Evolutionary conservation across 805 yeast genomes (phyloP).

Genomic region (Yarrowia porcina): DNA sequence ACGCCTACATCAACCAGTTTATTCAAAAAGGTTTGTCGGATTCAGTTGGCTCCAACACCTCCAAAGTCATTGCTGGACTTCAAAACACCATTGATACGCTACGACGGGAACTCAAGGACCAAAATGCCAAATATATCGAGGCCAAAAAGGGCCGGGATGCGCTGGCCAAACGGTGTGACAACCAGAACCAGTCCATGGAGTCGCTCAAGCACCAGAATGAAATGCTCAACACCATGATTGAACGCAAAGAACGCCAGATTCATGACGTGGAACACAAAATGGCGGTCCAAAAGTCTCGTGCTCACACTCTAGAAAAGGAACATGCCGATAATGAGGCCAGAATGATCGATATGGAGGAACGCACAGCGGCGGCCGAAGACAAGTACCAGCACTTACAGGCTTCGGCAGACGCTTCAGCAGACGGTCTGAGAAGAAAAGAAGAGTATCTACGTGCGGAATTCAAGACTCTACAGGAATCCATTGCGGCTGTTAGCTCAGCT

Average conservation of each 20-base stretch:
- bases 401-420: constrained; percentile 51
- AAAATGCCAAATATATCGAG: constrained; percentile 44
- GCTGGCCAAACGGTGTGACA: constrained; percentile 33
- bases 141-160: constrained; percentile 53
- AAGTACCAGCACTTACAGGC: constrained; percentile 48
- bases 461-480: not conserved
- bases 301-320: constrained; percentile 13
- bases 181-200: constrained; percentile 29
- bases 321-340: constrained; percentile 11
- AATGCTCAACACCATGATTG: constrained; percentile 62
- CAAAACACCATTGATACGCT: constrained; percentile 53
- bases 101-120: constrained; percentile 47
- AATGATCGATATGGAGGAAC: constrained; percentile 41
- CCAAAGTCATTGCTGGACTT: constrained; percentile 41
- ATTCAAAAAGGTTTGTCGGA: constrained; percentile 6
- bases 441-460: constrained; percentile 2
- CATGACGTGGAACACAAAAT: constrained; percentile 60
- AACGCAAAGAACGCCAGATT: constrained; percentile 67
- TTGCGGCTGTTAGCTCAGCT: not conserved
- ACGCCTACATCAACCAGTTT: constrained; percentile 16
- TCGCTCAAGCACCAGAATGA: constrained; percentile 73
- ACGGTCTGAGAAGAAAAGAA: constrained; percentile 45
- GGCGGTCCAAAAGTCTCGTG: constrained; percentile 9
- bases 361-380: constrained; percentile 48
- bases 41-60: constrained; percentile 25